A percentile compares a stretch with the other conserved stretches of the same genome.
phyloP scores from a whole-genome alignment of 2,329 filamentous ascomycete genomes.

The Fusarium foetens region DNA sequence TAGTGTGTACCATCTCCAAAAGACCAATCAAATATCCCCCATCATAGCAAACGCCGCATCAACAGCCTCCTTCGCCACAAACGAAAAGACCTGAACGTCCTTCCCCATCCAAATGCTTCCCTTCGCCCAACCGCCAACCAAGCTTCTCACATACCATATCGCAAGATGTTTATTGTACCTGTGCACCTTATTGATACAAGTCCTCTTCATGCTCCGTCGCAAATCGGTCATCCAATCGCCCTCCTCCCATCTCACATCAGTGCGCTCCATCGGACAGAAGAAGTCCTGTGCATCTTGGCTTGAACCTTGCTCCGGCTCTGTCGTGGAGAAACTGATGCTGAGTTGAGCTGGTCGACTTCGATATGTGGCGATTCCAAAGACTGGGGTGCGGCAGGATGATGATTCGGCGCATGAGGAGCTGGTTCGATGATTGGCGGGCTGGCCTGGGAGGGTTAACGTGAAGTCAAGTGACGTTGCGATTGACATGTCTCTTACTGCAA shows the following conservation, averaged over 20 bases:
- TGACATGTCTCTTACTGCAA: slow-evolving; percentile 40
- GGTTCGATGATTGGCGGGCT: slow-evolving; percentile 29
- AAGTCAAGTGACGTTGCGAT: neutral
- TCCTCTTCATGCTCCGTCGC: slow-evolving; percentile 31
- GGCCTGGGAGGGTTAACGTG: slow-evolving; percentile 15
- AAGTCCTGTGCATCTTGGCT: slow-evolving; percentile 20
- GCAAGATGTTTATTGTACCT: slow-evolving; percentile 48
- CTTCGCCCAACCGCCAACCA: slow-evolving; percentile 41
- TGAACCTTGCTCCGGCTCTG: slow-evolving; percentile 19
- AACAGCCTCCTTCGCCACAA: slow-evolving; percentile 38
- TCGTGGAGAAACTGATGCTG: slow-evolving; percentile 43
- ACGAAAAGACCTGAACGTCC: slow-evolving; percentile 35
- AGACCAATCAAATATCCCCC: slow-evolving; percentile 11
- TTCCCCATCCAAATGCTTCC: slow-evolving; percentile 42
- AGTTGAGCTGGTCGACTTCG: slow-evolving; percentile 43
- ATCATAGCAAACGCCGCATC: slow-evolving; percentile 38
- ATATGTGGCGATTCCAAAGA: slow-evolving; percentile 45
- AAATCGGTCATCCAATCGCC: slow-evolving; percentile 38
- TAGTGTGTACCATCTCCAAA: neutral
- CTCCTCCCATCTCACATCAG: slow-evolving; percentile 42
- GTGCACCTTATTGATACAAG: slow-evolving; percentile 43
- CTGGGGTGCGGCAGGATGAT: slow-evolving; percentile 24
- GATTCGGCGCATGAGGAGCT: slow-evolving; percentile 29
- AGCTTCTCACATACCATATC: slow-evolving; percentile 43
- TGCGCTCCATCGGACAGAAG: slow-evolving; percentile 44